Base-by-base conservation (phyloP, 106 monocot species). In the Triglochin maritima region DNA sequence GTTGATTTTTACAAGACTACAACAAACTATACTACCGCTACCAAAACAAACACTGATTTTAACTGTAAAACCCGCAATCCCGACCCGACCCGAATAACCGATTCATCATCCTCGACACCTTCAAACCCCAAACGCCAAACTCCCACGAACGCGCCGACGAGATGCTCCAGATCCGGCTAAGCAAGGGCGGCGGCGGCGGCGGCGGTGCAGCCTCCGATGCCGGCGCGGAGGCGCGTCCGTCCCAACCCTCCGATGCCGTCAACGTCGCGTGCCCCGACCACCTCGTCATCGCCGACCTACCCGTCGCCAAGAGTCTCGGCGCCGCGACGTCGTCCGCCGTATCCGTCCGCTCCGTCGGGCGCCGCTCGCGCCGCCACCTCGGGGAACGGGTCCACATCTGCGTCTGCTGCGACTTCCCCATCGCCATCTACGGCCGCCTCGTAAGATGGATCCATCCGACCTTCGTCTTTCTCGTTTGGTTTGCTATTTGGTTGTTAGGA, bases 81-180 rank as follows among this genome's bases (percentile, higher is more conserved):
- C 29, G 29, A 29, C 29, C 29, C 29, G 29, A 29, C 29, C 29
- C 29, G 29, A 29, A 0, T 29, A 29, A 29, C 29, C 1, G 29
- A 29, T 29, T 29, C 29, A 29, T 29, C 29, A 29, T 29, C 29
- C 29, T 29, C 29, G 29, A 29, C 1, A 0, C 29, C 29, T 29
- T 1, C 29, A 29, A 29, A 29, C 29, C 29, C 29, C 29, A 29
- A 29, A 0, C 29, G 29, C 29, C 29, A 29, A 29, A 29, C 29
- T 29, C 29, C 29, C 29, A 29, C 29, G 29, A 29, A 29, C 29
- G 29, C 29, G 29, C 29, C 29, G 29, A 29, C 29, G 55, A 62
- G 53, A 92, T 92, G 92, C 92, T 92, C 9, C 88, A 88, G 79
- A 92, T 92, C 59, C 82, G 92, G 13, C 69, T 92, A 63, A 92